Evolutionary conservation across 106 monocot genomes (phyloP).

Genomic region (Platanthera guangdongensis): DNA sequence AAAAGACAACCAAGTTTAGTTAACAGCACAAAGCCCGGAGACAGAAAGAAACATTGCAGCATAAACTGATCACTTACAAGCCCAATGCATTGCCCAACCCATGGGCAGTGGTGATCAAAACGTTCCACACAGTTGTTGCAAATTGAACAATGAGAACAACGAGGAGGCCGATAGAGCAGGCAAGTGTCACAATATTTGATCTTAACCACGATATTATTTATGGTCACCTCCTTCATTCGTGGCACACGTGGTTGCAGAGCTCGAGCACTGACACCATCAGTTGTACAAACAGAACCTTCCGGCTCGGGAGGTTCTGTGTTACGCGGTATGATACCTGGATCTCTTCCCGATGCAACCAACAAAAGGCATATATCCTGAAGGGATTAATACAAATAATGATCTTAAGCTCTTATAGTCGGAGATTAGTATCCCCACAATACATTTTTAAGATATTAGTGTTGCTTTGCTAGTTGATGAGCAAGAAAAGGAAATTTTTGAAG

Average conservation of each 20-base stretch:
- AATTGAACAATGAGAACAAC: conserved; percentile 78
- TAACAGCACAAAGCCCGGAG: not conserved
- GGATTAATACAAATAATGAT: not conserved
- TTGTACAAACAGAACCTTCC: conserved; percentile 33
- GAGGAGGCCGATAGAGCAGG: conserved; percentile 76
- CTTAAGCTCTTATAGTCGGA: not conserved
- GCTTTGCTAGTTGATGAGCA: not conserved
- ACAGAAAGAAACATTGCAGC: not conserved
- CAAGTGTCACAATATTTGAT: conserved; percentile 75
- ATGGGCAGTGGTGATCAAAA: conserved; percentile 76
- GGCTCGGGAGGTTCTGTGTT: conserved; percentile 56
- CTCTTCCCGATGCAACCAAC: conserved; percentile 58
- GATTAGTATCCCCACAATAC: not conserved
- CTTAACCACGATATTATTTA: conserved; percentile 69
- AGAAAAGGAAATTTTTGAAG: not conserved
- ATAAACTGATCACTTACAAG: conserved; percentile 37
- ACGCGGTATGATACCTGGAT: conserved; percentile 70
- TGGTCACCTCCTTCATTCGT: conserved; percentile 51
- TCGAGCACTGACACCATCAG: conserved; percentile 32
- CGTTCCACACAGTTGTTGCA: conserved; percentile 76
- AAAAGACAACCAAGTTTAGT: not conserved
- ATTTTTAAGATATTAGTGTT: not conserved
- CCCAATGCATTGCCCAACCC: conserved; percentile 77
- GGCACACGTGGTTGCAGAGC: conserved; percentile 57
- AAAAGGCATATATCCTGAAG: conserved; percentile 54